A percentile compares a stretch with the other conserved stretches of the same genome.
Evolutionary conservation across 345 rosid genomes (phyloP).

Genomic region (Anacardium occidentale): DNA sequence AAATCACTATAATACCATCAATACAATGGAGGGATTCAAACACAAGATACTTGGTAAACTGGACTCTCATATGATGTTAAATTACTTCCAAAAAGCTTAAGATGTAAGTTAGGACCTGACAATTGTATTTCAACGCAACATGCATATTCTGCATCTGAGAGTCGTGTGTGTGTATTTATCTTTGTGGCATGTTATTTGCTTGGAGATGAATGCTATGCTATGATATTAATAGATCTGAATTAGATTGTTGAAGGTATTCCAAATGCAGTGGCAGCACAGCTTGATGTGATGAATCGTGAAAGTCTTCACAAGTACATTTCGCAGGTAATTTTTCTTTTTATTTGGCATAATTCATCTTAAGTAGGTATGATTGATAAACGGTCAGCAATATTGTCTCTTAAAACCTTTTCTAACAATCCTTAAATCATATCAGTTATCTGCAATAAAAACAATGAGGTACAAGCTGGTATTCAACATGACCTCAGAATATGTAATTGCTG

Average conservation of each 20-base stretch:
- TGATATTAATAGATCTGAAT: conserved; percentile 16
- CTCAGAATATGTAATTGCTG: not conserved
- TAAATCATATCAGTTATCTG: not conserved
- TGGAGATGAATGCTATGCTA: conserved; percentile 12
- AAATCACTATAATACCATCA: too few species aligned
- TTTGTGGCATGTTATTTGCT: conserved; percentile 4
- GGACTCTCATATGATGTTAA: too few species aligned
- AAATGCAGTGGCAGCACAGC: conserved; percentile 66
- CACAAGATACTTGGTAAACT: too few species aligned
- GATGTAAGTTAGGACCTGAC: too few species aligned
- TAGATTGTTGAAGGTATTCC: conserved; percentile 78
- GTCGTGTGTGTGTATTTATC: not conserved
- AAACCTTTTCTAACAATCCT: not conserved
- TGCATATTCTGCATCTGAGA: not conserved
- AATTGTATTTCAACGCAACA: too few species aligned
- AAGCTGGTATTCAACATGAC: not conserved
- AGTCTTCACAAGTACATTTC: conserved; percentile 65
- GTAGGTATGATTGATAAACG: not conserved
- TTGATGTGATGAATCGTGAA: conserved; percentile 70
- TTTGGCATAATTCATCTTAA: not conserved
- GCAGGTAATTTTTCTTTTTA: conserved; percentile 45
- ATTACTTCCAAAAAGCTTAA: too few species aligned
- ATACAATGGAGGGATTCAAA: too few species aligned
- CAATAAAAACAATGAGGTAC: not conserved
- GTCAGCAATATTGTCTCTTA: not conserved